A percentile compares a stretch with the other conserved stretches of the same genome.
These are phyloP conservation scores for Suhomyces sp. DNA, from an alignment of 805 yeast species.

Conservation along the genomic window DNA sequence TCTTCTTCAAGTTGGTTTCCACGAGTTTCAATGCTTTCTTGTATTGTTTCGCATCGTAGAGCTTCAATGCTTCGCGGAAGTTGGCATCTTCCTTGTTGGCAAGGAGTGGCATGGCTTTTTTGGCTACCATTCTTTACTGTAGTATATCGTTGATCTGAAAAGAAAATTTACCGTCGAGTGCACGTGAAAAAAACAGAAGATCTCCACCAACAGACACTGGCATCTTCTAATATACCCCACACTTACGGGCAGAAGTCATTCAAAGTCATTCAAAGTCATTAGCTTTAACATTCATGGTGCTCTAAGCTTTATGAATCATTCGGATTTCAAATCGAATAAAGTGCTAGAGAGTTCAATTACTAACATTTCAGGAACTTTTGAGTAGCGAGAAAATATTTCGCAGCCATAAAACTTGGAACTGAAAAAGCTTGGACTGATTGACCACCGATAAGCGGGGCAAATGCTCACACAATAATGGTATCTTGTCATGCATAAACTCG, in stretches of 20 bases:
- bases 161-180: neutral
- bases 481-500: neutral
- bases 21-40: slow-evolving; percentile 77
- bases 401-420: neutral
- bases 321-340: too few relatives aligned
- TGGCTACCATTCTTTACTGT: slow-evolving; percentile 12
- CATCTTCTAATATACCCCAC: neutral
- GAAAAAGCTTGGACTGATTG: neutral
- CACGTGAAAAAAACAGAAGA: neutral
- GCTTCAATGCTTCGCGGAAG: slow-evolving; percentile 76
- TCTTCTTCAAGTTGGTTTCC: slow-evolving; percentile 74
- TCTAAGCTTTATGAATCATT: too few relatives aligned
- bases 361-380: neutral
- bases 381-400: neutral
- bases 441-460: neutral
- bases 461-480: too few relatives aligned
- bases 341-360: too few relatives aligned
- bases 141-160: neutral
- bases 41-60: slow-evolving; percentile 83
- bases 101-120: slow-evolving; percentile 30
- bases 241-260: too few relatives aligned
- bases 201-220: neutral
- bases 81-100: slow-evolving; percentile 65
- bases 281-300: too few relatives aligned
- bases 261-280: too few relatives aligned